Percentiles rank a stretch among this genome's conserved stretches.
These are phyloP conservation scores for Ocimum tenuiflorum DNA, from an alignment of 257 asterid genomes.

Conservation along the genomic window DNA sequence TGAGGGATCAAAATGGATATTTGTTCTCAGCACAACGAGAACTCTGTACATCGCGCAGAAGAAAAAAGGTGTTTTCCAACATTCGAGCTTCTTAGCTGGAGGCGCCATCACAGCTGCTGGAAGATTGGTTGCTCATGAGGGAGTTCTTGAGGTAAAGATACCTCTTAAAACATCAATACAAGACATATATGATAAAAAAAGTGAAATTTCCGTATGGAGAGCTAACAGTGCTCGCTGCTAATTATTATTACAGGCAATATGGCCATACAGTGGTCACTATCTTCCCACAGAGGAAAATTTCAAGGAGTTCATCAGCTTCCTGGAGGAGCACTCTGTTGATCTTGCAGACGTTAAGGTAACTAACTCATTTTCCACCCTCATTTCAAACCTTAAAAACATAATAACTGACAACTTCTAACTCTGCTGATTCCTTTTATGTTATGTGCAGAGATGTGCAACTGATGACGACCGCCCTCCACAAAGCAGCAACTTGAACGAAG, in stretches of 20 bases:
- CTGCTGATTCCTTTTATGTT: not conserved
- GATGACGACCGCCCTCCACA: constrained; percentile 60
- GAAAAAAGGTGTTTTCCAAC: constrained; percentile 76
- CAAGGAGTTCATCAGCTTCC: constrained; percentile 68
- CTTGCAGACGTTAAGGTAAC: constrained; percentile 82
- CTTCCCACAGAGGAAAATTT: constrained; percentile 90
- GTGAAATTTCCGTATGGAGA: not conserved
- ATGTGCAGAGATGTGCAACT: constrained; percentile 65
- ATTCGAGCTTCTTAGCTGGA: constrained; percentile 89
- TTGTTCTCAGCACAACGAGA: constrained; percentile 83
- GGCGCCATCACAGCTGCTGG: constrained; percentile 97
- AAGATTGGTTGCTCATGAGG: constrained; percentile 65
- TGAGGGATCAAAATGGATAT: constrained; percentile 89
- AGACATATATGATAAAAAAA: no score
- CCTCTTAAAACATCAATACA: not conserved
- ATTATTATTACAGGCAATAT: constrained; percentile 51
- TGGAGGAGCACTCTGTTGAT: constrained; percentile 68
- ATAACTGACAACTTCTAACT: not conserved
- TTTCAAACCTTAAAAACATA: no score
- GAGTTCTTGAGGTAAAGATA: constrained; percentile 64
- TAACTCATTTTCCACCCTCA: no score
- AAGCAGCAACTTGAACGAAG: constrained; percentile 25
- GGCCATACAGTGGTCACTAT: constrained; percentile 97
- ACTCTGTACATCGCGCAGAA: constrained; percentile 70
- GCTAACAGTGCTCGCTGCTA: not conserved